Evolutionary conservation across 805 yeast species (phyloP), one percentile per base, ranked within the genome.

Genomic region (Metschnikowia santaceciliae): DNA sequence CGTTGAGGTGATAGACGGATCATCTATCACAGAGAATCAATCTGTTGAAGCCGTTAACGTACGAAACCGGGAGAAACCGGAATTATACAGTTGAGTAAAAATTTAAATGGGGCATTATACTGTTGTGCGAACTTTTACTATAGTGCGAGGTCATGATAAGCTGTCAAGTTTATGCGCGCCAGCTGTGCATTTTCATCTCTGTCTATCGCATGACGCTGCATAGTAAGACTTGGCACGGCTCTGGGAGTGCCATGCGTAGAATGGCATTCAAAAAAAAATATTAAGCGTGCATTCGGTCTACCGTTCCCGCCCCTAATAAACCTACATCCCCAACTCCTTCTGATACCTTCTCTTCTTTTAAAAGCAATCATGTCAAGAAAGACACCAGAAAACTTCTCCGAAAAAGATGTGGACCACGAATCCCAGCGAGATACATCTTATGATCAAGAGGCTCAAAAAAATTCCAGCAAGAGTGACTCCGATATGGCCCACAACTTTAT

Each of bases 401-500:
- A 46, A 20, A 46, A 39, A n/a, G 44, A 30, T 19, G 45, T 17
- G 22, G 48, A 32, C 26, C 13, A 32, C 32, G 48, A 42, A 10
- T 30, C 42, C 20, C 19, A 45, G 32, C 48, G 26, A 17, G 32
- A 30, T 14, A n/a, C 13, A 32, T 44, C 41, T 10, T 35, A 15
- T 17, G 41, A 44, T 17, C 47, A 44, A 6, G 41, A 35, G 32
- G 42, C 35, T 23, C 39, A 30, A 17, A 14, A 3, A 19, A 14
- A 20, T 11, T 47, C 35, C 26, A 19, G 39, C 26, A 54, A 54
- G 32, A 33, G 15, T 13, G 43, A 49, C 15, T 45, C 52, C 33
- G 52, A 53, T 20, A 36, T 36, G 23, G 47, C 51, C n/a, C 23
- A 45, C 14, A 47, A 57, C 44, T 50, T 64, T 44, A 49, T 66